Conservation (phyloP, 768 basidiomycete species). For the Podaxis sp. region DNA sequence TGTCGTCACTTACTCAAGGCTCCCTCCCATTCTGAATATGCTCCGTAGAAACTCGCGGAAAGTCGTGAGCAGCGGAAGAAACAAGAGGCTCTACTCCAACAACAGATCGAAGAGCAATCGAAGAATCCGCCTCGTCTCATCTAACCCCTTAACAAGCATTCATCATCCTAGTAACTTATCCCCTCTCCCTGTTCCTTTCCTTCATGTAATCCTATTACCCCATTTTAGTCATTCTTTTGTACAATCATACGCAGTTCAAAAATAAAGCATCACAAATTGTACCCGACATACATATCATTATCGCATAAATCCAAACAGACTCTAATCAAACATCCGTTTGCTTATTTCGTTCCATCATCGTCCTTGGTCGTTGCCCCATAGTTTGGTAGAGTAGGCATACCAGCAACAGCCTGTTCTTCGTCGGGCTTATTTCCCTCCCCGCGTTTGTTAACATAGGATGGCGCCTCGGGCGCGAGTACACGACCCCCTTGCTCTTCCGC, state of each 20-base stretch:
- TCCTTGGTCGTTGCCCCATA: not conserved
- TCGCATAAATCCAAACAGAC: not conserved
- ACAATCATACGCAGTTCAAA: too few species aligned
- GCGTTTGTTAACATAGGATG: constrained; percentile 50
- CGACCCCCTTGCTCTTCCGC: constrained; percentile 68
- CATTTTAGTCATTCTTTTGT: too few species aligned
- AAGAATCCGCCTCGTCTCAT: constrained; percentile 33
- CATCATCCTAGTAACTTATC: too few species aligned
- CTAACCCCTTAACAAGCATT: constrained; percentile 11
- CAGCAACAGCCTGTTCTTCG: constrained; percentile 17
- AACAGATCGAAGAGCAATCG: constrained; percentile 26
- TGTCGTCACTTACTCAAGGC: constrained; percentile 22
- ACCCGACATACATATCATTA: too few species aligned
- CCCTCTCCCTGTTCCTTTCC: too few species aligned
- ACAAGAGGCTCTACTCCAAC: constrained; percentile 33
- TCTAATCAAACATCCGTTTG: not conserved
- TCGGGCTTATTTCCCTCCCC: constrained; percentile 18
- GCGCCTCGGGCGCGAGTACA: constrained; percentile 54
- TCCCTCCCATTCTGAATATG: constrained; percentile 18
- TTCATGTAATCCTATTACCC: too few species aligned
- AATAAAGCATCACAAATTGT: too few species aligned
- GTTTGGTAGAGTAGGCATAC: not conserved
- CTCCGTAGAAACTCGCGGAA: constrained; percentile 47
- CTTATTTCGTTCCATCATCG: not conserved
- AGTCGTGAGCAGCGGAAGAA: constrained; percentile 51